phyloP scores from a whole-genome alignment of 148 eudicot genomes.

The Euryodendron excelsum region DNA sequence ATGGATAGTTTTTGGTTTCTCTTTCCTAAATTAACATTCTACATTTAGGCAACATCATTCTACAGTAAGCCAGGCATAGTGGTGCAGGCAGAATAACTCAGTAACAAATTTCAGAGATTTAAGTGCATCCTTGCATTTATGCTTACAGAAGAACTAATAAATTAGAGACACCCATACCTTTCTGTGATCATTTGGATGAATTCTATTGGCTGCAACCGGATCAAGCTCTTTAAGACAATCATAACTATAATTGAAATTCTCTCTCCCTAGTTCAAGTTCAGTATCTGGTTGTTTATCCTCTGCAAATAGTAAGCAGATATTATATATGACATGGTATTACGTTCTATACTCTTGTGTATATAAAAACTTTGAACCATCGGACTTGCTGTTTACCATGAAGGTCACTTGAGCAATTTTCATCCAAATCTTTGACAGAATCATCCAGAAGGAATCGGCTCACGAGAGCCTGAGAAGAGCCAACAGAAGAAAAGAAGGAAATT shows the following conservation, averaged over 20 bases:
- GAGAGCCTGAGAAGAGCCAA: conserved; percentile 61
- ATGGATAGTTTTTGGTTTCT: conserved; percentile 9
- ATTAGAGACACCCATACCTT: conserved; percentile 44
- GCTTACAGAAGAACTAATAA: not conserved
- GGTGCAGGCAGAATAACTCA: not conserved
- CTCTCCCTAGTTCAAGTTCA: conserved; percentile 31
- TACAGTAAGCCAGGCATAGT: not conserved
- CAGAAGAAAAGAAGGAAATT: not conserved
- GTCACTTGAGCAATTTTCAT: conserved; percentile 34
- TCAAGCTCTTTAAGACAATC: conserved; percentile 63
- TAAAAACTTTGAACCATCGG: conserved; percentile 1
- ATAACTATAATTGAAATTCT: conserved; percentile 37
- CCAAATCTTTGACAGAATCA: conserved; percentile 53
- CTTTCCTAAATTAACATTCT: not conserved
- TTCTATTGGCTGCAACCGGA: conserved; percentile 86
- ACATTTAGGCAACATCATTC: not conserved
- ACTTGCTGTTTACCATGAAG: conserved; percentile 43
- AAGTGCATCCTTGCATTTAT: not conserved
- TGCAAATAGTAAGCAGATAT: conserved; percentile 15
- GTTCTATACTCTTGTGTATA: not conserved
- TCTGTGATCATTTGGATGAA: conserved; percentile 91
- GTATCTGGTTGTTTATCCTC: conserved; percentile 32
- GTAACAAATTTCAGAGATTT: not conserved
- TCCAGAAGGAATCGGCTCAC: conserved; percentile 79
- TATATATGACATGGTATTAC: not conserved